Evolutionary conservation across 139 green algal species (phyloP).

Genomic region (Monoraphidium neglectum): DNA sequence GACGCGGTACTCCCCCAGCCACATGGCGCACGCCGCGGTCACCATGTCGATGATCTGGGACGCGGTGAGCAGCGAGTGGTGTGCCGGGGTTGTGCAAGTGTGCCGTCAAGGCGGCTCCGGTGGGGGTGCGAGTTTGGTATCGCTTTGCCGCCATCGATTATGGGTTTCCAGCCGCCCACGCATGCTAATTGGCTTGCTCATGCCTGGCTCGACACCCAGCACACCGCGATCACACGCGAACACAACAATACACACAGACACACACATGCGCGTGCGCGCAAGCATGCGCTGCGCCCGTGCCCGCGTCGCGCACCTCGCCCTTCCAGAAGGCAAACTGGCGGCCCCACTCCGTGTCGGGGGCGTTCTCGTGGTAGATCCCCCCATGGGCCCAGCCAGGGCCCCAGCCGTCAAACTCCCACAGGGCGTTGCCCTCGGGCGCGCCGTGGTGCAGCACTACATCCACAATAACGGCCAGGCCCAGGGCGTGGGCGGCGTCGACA

Average conservation of each 20-base stretch:
- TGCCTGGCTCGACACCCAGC: too few species aligned
- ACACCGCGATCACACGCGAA: too few species aligned
- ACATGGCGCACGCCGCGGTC: slow-evolving; percentile 31
- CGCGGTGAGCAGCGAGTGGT: too few species aligned
- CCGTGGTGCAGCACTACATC: slow-evolving; percentile 77
- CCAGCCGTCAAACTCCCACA: slow-evolving; percentile 75
- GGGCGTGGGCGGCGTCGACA: slow-evolving; percentile 53
- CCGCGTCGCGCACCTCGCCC: slow-evolving; percentile 66
- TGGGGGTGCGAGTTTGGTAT: too few species aligned
- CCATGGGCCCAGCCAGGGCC: slow-evolving; percentile 43
- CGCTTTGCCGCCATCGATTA: too few species aligned
- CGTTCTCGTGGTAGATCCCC: slow-evolving; percentile 74
- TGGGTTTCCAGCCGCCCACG: too few species aligned
- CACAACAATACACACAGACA: too few species aligned
- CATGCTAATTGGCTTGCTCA: too few species aligned
- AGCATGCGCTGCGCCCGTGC: too few species aligned
- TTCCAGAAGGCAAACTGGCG: slow-evolving; percentile 65
- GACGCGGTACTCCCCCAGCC: slow-evolving; percentile 47
- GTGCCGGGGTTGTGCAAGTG: too few species aligned
- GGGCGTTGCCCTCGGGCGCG: slow-evolving; percentile 35
- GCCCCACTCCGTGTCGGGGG: slow-evolving; percentile 61
- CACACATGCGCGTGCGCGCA: too few species aligned
- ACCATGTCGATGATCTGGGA: slow-evolving; percentile 40
- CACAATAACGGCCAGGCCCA: slow-evolving; percentile 67
- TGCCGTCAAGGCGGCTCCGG: too few species aligned